These are phyloP conservation scores for Chaetomiaceae sp. DNA, from an alignment of 2,329 filamentous ascomycete genomes.

Conservation along the genomic window DNA sequence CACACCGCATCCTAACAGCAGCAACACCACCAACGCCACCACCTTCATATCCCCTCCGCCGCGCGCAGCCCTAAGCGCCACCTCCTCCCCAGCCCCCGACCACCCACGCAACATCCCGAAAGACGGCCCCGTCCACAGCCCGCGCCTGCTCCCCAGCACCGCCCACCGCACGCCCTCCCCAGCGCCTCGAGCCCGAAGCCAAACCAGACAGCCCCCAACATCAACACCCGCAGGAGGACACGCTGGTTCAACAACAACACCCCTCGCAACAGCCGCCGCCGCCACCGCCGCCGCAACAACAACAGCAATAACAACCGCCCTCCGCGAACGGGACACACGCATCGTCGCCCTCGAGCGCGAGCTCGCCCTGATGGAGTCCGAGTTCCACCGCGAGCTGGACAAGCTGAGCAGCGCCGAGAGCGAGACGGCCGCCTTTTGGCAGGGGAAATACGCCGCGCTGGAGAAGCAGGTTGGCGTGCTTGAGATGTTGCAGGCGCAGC, in stretches of 20 bases:
- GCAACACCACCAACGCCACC: neutral
- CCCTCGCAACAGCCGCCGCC: conserved; percentile 2
- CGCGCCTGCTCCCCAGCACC: conserved; percentile 32
- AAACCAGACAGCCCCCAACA: neutral
- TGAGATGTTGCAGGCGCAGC: conserved; percentile 29
- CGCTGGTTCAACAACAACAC: no score
- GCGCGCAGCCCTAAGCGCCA: conserved; percentile 36
- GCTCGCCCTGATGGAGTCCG: conserved; percentile 46
- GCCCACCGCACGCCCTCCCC: neutral
- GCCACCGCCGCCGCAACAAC: neutral
- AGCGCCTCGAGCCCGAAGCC: conserved; percentile 23
- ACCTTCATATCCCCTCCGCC: conserved; percentile 37
- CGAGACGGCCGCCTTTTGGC: conserved; percentile 54
- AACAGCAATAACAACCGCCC: conserved; percentile 23
- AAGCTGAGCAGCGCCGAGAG: conserved; percentile 49
- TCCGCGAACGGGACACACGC: conserved; percentile 45
- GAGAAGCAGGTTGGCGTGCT: conserved; percentile 43
- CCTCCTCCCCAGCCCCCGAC: conserved; percentile 31
- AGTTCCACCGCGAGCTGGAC: conserved; percentile 51
- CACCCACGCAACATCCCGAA: conserved; percentile 19
- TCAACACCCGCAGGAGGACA: no score
- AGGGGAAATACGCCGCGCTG: conserved; percentile 48
- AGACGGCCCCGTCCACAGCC: neutral
- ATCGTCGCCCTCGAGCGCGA: conserved; percentile 51
- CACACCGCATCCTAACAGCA: neutral